These are phyloP conservation scores for Luvunga scandens DNA, from an alignment of 345 rosid genomes.

Conservation along the genomic window DNA sequence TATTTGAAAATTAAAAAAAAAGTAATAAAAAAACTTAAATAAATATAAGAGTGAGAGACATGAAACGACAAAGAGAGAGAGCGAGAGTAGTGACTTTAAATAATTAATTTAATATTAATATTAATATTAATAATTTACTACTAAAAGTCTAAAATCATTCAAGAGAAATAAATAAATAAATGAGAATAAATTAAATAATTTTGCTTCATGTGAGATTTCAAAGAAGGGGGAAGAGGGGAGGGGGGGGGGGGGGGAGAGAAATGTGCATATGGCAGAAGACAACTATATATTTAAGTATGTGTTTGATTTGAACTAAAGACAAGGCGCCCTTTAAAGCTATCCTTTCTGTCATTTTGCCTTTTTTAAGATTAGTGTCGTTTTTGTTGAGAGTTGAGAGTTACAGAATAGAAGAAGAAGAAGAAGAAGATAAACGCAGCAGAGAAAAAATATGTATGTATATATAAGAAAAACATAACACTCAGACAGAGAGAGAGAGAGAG, in stretches of 20 bases:
- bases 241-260: background rate
- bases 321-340: conserved; percentile 46
- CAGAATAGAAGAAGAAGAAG: conserved; percentile 16
- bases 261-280: background rate
- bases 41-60: background rate
- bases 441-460: background rate
- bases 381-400: conserved; percentile 22
- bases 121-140: background rate
- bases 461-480: background rate
- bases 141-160: background rate
- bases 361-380: conserved; percentile 27
- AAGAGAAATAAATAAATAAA: background rate
- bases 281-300: conserved; percentile 4
- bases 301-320: conserved; percentile 43
- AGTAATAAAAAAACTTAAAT: background rate
- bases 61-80: background rate
- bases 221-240: background rate
- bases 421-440: conserved; percentile 16
- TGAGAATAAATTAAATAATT: background rate
- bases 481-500: background rate
- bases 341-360: conserved; percentile 40
- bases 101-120: background rate
- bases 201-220: background rate
- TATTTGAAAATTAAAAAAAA: background rate
- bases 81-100: background rate